These are phyloP conservation scores for Actinomortierella wolfii DNA, from an alignment of 371 early-diverging fungal species.

Conservation along the genomic window DNA sequence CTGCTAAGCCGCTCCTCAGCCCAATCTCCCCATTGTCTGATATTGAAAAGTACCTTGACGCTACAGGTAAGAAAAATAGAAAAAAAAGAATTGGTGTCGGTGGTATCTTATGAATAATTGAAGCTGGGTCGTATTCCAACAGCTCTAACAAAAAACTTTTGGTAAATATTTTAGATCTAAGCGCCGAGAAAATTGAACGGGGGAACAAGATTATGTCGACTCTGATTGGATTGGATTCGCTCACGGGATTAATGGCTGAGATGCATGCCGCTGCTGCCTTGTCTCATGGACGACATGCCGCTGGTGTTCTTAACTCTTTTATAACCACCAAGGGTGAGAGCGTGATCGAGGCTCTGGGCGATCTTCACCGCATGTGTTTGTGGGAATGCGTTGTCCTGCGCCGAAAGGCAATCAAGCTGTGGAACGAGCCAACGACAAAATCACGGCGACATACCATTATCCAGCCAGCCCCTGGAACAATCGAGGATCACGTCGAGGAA, in stretches of 20 bases:
- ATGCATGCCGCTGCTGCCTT: conserved; percentile 70
- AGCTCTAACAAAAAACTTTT: too few species aligned
- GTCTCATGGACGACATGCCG: conserved; percentile 68
- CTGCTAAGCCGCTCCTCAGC: conserved; percentile 31
- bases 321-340: conserved; percentile 54
- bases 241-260: conserved; percentile 74
- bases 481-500: conserved; percentile 22
- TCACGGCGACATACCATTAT: conserved; percentile 18
- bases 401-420: conserved; percentile 64
- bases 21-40: conserved; percentile 19
- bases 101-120: too few species aligned
- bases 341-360: conserved; percentile 61
- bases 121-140: too few species aligned
- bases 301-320: conserved; percentile 67
- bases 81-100: too few species aligned
- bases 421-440: conserved; percentile 59
- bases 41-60: conserved; percentile 34
- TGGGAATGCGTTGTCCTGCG: conserved; percentile 73
- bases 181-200: conserved; percentile 49
- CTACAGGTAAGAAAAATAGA: conserved; percentile 16
- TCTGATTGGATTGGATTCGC: conserved; percentile 65
- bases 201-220: conserved; percentile 62
- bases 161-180: conserved; percentile 43
- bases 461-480: conserved; percentile 16
- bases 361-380: conserved; percentile 68